These are phyloP conservation scores for Triticum dicoccoides DNA, from an alignment of 176 grass and related monocot genomes.

Conservation along the genomic window DNA sequence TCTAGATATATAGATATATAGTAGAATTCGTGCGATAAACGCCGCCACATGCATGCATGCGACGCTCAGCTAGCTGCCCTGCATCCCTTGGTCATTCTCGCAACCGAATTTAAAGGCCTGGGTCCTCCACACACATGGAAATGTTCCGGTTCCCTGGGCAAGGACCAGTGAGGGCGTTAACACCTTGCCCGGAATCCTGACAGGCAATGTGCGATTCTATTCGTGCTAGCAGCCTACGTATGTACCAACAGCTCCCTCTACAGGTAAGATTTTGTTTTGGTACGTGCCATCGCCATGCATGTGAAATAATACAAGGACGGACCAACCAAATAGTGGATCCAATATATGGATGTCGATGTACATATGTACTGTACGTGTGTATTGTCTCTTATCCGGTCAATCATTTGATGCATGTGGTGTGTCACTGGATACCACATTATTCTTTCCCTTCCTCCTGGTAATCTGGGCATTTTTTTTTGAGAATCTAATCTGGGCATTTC, in stretches of 20 bases:
- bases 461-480: neutral
- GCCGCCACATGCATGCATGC: slow-evolving; percentile 7
- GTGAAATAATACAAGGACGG: slow-evolving; percentile 42
- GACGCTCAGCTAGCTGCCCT: neutral
- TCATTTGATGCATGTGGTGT: slow-evolving; percentile 33
- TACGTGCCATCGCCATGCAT: neutral
- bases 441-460: neutral
- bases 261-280: neutral
- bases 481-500: neutral
- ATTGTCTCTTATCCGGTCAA: slow-evolving; percentile 32
- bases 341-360: neutral
- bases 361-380: neutral
- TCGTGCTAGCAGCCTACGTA: too few relatives aligned
- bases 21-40: neutral
- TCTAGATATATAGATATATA: too few relatives aligned
- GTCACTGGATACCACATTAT: neutral
- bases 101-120: slow-evolving; percentile 46
- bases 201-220: slow-evolving; percentile 3
- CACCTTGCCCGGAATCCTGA: slow-evolving; percentile 4
- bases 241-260: too few relatives aligned
- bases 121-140: slow-evolving; percentile 23
- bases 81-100: neutral
- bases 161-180: too few relatives aligned
- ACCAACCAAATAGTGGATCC: neutral
- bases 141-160: slow-evolving; percentile 23